Conservation (phyloP, 23 red algal species). For the Gracilariopsis chorda region DNA sequence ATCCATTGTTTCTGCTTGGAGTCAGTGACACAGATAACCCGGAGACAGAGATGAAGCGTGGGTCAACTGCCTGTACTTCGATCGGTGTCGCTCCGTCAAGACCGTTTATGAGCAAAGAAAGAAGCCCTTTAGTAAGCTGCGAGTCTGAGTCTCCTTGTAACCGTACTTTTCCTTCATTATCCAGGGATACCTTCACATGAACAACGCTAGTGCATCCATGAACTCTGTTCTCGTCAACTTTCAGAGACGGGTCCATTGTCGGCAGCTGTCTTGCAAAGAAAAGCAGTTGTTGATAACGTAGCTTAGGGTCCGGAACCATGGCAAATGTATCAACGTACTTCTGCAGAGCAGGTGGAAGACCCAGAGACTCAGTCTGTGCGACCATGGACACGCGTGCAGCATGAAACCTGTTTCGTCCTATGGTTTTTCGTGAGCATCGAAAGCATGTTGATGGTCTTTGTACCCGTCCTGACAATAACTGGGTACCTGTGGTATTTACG, state of each 20-base stretch:
- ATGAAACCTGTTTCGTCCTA: not conserved
- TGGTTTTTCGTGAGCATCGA: not conserved
- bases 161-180: not conserved
- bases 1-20: conserved; percentile 96
- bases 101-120: conserved; percentile 89
- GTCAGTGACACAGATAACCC: conserved; percentile 84
- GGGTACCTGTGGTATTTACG: not conserved
- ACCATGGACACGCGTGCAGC: conserved; percentile 1
- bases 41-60: conserved; percentile 76
- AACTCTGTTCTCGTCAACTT: conserved; percentile 80
- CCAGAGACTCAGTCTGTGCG: conserved; percentile 20
- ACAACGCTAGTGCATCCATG: conserved; percentile 58
- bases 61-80: conserved; percentile 64
- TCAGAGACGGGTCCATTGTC: conserved; percentile 61
- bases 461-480: not conserved
- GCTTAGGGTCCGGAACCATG: conserved; percentile 81
- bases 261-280: conserved; percentile 81
- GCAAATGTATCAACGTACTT: conserved; percentile 64
- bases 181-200: conserved; percentile 39
- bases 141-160: conserved; percentile 90
- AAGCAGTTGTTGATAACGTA: conserved; percentile 95
- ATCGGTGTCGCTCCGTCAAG: conserved; percentile 64
- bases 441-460: not conserved
- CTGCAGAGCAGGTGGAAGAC: conserved; percentile 69
- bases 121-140: conserved; percentile 96